Conservation (phyloP, 164 flowering plant genomes). For the Nymphaea colorata region DNA sequence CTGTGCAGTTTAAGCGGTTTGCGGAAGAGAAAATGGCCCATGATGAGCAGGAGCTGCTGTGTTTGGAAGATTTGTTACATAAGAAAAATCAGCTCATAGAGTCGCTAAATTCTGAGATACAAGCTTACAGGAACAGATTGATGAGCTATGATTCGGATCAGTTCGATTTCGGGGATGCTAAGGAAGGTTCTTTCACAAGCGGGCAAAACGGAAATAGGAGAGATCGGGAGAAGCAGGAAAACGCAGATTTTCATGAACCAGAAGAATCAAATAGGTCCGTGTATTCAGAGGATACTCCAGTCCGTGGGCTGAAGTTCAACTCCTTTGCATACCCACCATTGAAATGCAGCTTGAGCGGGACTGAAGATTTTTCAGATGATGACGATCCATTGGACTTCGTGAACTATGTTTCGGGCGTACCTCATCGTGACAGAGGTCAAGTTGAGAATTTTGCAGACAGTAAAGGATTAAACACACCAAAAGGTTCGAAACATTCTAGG, state of each 20-base stretch:
- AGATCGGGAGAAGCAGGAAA: constrained; percentile 16
- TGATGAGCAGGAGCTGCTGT: constrained; percentile 61
- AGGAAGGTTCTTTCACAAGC: constrained; percentile 1
- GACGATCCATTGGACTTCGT: constrained; percentile 40
- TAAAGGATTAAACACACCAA: constrained; percentile 52
- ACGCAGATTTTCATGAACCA: background rate
- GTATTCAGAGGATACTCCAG: background rate
- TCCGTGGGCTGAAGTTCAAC: background rate
- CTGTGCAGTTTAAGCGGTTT: constrained; percentile 73
- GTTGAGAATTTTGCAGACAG: constrained; percentile 3
- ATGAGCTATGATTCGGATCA: constrained; percentile 77
- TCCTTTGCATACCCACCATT: constrained; percentile 66
- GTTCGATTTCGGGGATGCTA: constrained; percentile 53
- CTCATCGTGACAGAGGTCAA: constrained; percentile 19
- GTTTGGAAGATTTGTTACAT: constrained; percentile 66
- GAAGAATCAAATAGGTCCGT: background rate
- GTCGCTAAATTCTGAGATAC: constrained; percentile 60
- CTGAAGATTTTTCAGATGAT: constrained; percentile 12
- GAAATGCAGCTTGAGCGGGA: constrained; percentile 45
- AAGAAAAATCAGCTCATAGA: constrained; percentile 73
- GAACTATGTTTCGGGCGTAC: constrained; percentile 62
- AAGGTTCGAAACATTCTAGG: constrained; percentile 35
- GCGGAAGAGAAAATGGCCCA: constrained; percentile 92
- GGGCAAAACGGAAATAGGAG: constrained; percentile 17
- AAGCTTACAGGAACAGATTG: constrained; percentile 82